Conservation (phyloP, 495 filamentous ascomycete species). For the Massariosphaeria phaeospora region DNA sequence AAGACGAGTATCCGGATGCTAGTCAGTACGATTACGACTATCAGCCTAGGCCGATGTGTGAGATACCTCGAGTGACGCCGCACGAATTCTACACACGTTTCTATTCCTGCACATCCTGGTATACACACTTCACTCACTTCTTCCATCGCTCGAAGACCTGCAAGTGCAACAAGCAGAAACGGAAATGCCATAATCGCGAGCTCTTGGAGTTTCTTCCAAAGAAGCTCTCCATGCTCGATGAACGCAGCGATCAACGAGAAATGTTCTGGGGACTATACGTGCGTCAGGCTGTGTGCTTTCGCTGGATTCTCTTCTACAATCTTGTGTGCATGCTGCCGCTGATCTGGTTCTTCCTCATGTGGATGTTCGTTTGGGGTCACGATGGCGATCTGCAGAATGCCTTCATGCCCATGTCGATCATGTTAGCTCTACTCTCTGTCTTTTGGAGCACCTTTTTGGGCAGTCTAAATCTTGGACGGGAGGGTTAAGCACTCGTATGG, state of each 20-base stretch:
- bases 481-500: not conserved
- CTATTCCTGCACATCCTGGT: not conserved
- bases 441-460: conserved; percentile 3
- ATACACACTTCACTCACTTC: not conserved
- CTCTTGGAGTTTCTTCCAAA: not conserved
- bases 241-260: not conserved
- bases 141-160: not conserved
- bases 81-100: conserved; percentile 9
- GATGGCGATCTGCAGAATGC: conserved; percentile 4
- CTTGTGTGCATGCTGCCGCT: not conserved
- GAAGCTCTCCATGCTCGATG: not conserved
- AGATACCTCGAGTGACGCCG: not conserved
- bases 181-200: not conserved
- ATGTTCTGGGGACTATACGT: conserved; percentile 3
- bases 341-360: not conserved
- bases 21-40: not conserved
- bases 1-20: not conserved
- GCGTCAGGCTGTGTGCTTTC: not conserved
- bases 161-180: not conserved
- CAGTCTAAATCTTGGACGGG: not conserved
- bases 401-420: not conserved
- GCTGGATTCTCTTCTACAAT: not conserved
- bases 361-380: not conserved
- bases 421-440: not conserved
- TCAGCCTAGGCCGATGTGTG: not conserved